A percentile compares a stretch with the other conserved stretches of the same genome.
These are phyloP conservation scores for Hordeum pubiflorum DNA, from an alignment of 202 grass and related monocot genomes.

Conservation along the genomic window DNA sequence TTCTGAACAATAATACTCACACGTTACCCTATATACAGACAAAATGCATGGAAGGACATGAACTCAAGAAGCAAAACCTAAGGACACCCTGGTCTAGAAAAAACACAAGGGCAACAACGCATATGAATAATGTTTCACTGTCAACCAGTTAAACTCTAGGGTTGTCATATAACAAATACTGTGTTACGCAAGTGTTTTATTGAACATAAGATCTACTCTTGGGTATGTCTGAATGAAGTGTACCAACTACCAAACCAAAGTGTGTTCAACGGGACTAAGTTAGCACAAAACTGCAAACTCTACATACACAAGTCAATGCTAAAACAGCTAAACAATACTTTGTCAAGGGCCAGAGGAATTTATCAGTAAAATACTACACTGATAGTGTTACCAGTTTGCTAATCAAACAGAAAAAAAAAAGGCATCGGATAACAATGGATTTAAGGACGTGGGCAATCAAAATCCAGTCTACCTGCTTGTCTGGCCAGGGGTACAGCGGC, in stretches of 20 bases:
- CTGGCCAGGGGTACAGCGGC: constrained; percentile 59
- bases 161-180: not conserved
- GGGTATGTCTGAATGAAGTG: not conserved
- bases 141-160: not conserved
- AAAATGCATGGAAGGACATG: not conserved
- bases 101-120: not conserved
- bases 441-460: not conserved
- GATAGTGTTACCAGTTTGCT: not conserved
- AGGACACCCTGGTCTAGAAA: not conserved
- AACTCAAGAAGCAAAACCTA: not conserved
- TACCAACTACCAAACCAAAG: not conserved
- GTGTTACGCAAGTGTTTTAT: not conserved
- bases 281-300: not conserved
- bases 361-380: not conserved
- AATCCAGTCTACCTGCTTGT: constrained; percentile 61
- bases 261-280: not conserved
- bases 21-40: not conserved
- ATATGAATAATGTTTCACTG: not conserved
- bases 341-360: not conserved
- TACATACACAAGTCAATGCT: not conserved
- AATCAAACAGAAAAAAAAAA: not conserved
- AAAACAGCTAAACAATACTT: not conserved
- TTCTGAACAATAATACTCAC: not conserved
- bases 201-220: not conserved
- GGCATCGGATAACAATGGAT: not conserved